These are phyloP conservation scores for Suhomyces bolitotheri DNA, from an alignment of 1,139 yeast genomes.

Conservation along the genomic window DNA sequence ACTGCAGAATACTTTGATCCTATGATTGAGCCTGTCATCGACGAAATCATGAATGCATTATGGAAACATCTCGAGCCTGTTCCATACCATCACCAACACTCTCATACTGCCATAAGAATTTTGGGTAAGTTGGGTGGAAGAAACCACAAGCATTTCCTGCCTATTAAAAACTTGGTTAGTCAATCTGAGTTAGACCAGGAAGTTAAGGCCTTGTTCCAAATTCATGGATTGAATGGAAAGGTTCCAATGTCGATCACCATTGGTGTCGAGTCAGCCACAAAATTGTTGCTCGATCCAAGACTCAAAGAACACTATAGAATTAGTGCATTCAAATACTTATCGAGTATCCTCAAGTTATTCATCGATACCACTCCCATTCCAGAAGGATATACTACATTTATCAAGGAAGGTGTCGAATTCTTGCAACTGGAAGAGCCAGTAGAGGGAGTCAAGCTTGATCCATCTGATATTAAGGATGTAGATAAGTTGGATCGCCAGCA, in stretches of 20 bases:
- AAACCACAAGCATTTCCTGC: slow-evolving; percentile 79
- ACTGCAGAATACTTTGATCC: slow-evolving; percentile 98
- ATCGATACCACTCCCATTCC: slow-evolving; percentile 69
- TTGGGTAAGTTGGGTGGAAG: slow-evolving; percentile 96
- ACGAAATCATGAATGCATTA: slow-evolving; percentile 88
- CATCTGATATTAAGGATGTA: slow-evolving; percentile 48
- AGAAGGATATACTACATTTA: slow-evolving; percentile 47
- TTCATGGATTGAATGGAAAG: slow-evolving; percentile 63
- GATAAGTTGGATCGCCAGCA: slow-evolving; percentile 60
- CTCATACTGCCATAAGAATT: slow-evolving; percentile 91
- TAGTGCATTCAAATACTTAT: slow-evolving; percentile 74
- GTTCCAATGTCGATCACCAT: slow-evolving; percentile 80
- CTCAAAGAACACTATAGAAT: slow-evolving; percentile 66
- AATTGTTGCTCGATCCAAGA: slow-evolving; percentile 65
- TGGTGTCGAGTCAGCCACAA: slow-evolving; percentile 75
- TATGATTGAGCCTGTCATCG: slow-evolving; percentile 90
- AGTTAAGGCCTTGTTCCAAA: slow-evolving; percentile 63
- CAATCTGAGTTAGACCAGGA: slow-evolving; percentile 66
- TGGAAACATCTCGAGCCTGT: slow-evolving; percentile 91
- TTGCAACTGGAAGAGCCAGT: slow-evolving; percentile 46
- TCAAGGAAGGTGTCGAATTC: slow-evolving; percentile 49
- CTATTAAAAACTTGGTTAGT: slow-evolving; percentile 63
- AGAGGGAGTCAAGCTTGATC: slow-evolving; percentile 36
- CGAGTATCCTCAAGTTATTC: slow-evolving; percentile 66
- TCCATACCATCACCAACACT: slow-evolving; percentile 90